Evolutionary conservation across 1,284 basidiomycete species (phyloP).

Genomic region (Sporisorium scitamineum): DNA sequence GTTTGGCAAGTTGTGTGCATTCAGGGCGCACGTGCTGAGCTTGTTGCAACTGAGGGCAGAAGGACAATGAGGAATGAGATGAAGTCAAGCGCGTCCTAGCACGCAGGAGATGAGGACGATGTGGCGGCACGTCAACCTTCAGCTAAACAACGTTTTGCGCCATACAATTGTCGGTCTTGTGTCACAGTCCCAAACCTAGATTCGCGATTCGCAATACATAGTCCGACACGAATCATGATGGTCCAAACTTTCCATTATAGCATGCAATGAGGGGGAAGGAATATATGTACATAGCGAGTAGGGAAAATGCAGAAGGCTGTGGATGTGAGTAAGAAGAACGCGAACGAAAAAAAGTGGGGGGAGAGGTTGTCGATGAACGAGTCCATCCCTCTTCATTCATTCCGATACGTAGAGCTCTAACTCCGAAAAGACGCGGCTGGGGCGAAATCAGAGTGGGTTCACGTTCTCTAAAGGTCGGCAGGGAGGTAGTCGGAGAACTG

Average conservation of each 20-base stretch:
- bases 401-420: conserved; percentile 1
- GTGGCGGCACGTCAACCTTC: not conserved
- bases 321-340: not conserved
- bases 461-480: conserved; percentile 31
- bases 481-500: conserved; percentile 60
- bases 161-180: too few relatives aligned
- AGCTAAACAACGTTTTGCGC: not conserved
- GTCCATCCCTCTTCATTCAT: not conserved
- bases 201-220: not conserved
- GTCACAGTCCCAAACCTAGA: too few relatives aligned
- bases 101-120: too few relatives aligned
- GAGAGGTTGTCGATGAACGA: not conserved
- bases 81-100: not conserved
- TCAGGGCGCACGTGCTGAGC: not conserved
- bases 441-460: not conserved
- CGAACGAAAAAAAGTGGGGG: conserved; percentile 1
- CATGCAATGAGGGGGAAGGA: not conserved
- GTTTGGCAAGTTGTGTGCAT: not conserved
- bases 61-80: not conserved
- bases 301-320: not conserved
- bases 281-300: conserved; percentile 1
- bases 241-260: not conserved
- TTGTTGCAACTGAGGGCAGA: not conserved
- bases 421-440: not conserved
- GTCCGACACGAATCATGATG: too few relatives aligned